These are phyloP conservation scores for Metroxylon sagu DNA, from an alignment of 176 grass and related monocot species.

Conservation along the genomic window DNA sequence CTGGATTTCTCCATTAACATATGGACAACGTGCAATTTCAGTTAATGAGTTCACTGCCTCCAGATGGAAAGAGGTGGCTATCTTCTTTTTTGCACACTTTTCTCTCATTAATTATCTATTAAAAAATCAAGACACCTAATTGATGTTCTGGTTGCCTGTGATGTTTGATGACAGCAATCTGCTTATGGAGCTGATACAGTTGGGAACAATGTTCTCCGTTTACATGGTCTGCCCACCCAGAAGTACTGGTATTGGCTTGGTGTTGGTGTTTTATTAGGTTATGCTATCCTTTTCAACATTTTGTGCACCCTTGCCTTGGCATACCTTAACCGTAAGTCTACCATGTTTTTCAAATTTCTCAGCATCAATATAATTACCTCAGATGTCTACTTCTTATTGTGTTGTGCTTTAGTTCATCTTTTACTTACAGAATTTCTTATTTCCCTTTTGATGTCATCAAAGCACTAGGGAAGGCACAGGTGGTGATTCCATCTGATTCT, in stretches of 20 bases:
- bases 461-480: constrained; percentile 52
- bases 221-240: constrained; percentile 31
- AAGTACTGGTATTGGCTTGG: constrained; percentile 69
- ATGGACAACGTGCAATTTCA: constrained; percentile 63
- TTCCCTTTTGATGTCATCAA: constrained; percentile 4
- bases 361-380: too few species aligned
- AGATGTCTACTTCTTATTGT: not conserved
- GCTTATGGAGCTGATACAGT: constrained; percentile 26
- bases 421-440: constrained; percentile 9
- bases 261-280: constrained; percentile 46
- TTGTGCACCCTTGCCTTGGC: constrained; percentile 44
- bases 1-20: constrained; percentile 67
- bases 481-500: constrained; percentile 15
- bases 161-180: constrained; percentile 22
- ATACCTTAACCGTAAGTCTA: constrained; percentile 54
- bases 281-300: constrained; percentile 53
- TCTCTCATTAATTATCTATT: too few species aligned
- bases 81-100: not conserved
- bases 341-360: too few species aligned
- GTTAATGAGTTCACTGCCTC: constrained; percentile 57
- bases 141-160: constrained; percentile 14
- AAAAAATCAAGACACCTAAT: not conserved
- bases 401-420: not conserved
- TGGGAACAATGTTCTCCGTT: constrained; percentile 40
- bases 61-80: constrained; percentile 46